Evolutionary conservation across 2,329 filamentous ascomycete genomes (phyloP).

Genomic region (Penicillium sp.): DNA sequence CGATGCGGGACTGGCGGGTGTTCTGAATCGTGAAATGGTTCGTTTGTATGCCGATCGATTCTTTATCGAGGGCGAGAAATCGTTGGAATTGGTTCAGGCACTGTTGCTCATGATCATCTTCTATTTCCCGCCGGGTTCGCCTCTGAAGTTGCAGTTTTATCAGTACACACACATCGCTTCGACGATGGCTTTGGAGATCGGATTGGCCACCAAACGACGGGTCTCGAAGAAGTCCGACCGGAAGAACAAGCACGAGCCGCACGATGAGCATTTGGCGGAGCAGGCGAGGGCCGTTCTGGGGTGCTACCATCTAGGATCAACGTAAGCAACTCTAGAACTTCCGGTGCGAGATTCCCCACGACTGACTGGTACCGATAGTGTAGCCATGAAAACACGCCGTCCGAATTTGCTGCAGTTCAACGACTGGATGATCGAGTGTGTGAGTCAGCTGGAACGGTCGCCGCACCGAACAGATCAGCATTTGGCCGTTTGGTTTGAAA

Average conservation of each 20-base stretch:
- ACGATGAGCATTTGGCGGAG: slow-evolving; percentile 33
- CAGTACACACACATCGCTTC: slow-evolving; percentile 54
- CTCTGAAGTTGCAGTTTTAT: slow-evolving; percentile 50
- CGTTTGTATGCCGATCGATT: slow-evolving; percentile 49
- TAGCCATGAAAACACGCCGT: slow-evolving; percentile 38
- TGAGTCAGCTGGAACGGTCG: slow-evolving; percentile 30
- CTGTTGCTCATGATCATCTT: slow-evolving; percentile 50
- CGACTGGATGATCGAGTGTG: slow-evolving; percentile 37
- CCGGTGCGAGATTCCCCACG: background rate
- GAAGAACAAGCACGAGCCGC: slow-evolving; percentile 9
- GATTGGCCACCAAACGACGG: slow-evolving; percentile 33
- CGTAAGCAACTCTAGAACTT: slow-evolving; percentile 15
- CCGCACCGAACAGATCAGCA: slow-evolving; percentile 31
- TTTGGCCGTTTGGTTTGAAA: slow-evolving; percentile 34
- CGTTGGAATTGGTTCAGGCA: slow-evolving; percentile 52
- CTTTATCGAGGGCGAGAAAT: slow-evolving; percentile 51
- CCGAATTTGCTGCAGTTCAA: slow-evolving; percentile 37
- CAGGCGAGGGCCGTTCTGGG: slow-evolving; percentile 34
- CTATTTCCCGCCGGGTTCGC: slow-evolving; percentile 50
- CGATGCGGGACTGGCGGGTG: slow-evolving; percentile 42
- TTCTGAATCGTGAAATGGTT: slow-evolving; percentile 50
- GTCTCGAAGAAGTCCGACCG: slow-evolving; percentile 22
- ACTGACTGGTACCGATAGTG: slow-evolving; percentile 15
- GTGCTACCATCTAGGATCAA: slow-evolving; percentile 36
- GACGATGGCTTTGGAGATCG: slow-evolving; percentile 51